A percentile compares a stretch with the other conserved stretches of the same genome.
Evolutionary conservation across 2,329 filamentous ascomycete species (phyloP).

Genomic region (Fusarium sp.): DNA sequence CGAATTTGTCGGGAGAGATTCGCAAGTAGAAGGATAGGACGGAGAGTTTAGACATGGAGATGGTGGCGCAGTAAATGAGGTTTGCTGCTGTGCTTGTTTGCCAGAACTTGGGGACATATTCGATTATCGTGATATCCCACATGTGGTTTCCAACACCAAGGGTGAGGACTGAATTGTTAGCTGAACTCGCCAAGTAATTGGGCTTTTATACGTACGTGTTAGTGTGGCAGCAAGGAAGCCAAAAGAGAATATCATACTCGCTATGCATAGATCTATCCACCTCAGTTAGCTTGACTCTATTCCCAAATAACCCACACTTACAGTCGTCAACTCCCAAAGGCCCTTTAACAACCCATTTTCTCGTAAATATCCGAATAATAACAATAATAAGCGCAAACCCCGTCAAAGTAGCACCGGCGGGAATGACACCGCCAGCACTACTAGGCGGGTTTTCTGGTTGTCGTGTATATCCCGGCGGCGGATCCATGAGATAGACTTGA

Average conservation of each 20-base stretch:
- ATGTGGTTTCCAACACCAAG: constrained; percentile 46
- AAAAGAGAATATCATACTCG: constrained; percentile 41
- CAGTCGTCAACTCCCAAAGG: constrained; percentile 46
- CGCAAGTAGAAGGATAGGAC: constrained; percentile 60
- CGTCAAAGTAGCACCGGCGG: constrained; percentile 41
- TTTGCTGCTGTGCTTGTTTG: constrained; percentile 52
- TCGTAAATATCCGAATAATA: constrained; percentile 43
- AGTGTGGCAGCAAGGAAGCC: constrained; percentile 39
- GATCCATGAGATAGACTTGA: constrained; percentile 65
- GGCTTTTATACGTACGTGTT: constrained; percentile 33
- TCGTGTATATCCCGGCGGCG: constrained; percentile 42
- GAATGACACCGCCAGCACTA: constrained; percentile 39
- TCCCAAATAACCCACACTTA: too few species aligned
- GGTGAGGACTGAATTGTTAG: constrained; percentile 35
- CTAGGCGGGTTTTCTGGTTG: constrained; percentile 35
- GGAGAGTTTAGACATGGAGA: constrained; percentile 56
- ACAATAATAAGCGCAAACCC: constrained; percentile 40
- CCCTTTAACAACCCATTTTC: constrained; percentile 45
- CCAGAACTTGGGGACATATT: constrained; percentile 43
- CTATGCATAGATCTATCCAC: constrained; percentile 43
- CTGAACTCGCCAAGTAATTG: rapidly evolving
- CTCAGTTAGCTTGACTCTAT: too few species aligned
- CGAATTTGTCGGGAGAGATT: constrained; percentile 47
- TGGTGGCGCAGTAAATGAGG: constrained; percentile 54
- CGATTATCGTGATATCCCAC: constrained; percentile 42